Conservation (phyloP, 805 yeast genomes). For the Saturnispora bothae region DNA sequence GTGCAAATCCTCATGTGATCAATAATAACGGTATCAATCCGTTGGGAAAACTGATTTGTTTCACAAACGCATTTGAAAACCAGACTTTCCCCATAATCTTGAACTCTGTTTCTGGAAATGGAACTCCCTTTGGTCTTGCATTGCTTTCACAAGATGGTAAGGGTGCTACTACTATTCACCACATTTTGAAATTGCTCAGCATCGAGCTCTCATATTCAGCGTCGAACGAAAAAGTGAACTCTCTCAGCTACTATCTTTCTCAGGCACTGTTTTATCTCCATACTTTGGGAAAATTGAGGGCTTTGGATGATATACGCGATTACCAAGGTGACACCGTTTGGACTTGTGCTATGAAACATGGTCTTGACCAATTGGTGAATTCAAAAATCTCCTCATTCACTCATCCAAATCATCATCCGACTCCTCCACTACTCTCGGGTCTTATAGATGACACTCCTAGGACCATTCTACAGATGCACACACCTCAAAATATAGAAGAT, state of each 20-base stretch:
- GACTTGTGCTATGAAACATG: slow-evolving; percentile 4
- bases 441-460: slow-evolving; percentile 5
- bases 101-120: slow-evolving; percentile 22
- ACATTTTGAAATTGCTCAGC: slow-evolving; percentile 3
- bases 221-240: slow-evolving; percentile 1
- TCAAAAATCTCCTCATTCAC: slow-evolving; percentile 5
- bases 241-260: slow-evolving; percentile 5
- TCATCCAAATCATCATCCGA: not conserved
- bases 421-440: not conserved
- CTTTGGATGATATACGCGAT: slow-evolving; percentile 1
- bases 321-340: slow-evolving; percentile 7
- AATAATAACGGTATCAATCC: slow-evolving; percentile 58
- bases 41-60: slow-evolving; percentile 55
- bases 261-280: slow-evolving; percentile 6
- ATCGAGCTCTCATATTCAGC: not conserved
- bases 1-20: slow-evolving; percentile 48
- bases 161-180: slow-evolving; percentile 79
- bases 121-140: slow-evolving; percentile 1
- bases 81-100: slow-evolving; percentile 48
- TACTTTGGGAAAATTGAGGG: not conserved
- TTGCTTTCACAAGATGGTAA: slow-evolving; percentile 38
- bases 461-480: slow-evolving; percentile 1
- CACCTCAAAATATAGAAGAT: slow-evolving; percentile 2
- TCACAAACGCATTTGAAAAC: slow-evolving; percentile 62
- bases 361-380: slow-evolving; percentile 5